phyloP scores from a whole-genome alignment of 2,329 filamentous ascomycete species.

The Colletotrichum chlorophyti region DNA sequence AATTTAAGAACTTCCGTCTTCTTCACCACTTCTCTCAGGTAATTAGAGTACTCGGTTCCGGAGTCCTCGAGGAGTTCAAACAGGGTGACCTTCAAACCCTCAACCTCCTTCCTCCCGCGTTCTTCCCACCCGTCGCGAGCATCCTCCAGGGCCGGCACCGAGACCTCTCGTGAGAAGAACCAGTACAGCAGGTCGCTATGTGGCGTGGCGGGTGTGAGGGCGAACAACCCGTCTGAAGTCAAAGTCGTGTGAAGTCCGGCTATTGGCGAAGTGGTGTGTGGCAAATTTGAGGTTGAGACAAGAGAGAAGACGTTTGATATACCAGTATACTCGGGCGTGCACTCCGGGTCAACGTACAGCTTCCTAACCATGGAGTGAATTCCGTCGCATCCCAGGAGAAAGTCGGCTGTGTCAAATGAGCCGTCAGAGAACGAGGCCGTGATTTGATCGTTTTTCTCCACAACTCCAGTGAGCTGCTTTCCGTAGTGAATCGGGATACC shows the following conservation, averaged over 20 bases:
- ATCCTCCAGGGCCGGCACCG: constrained; percentile 34
- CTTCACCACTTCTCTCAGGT: constrained; percentile 29
- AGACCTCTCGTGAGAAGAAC: constrained; percentile 38
- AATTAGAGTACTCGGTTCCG: constrained; percentile 36
- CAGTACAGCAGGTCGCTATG: constrained; percentile 36
- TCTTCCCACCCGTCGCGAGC: constrained; percentile 40
- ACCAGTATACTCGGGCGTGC: constrained; percentile 41
- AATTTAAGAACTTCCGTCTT: constrained; percentile 37
- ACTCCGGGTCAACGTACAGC: constrained; percentile 34
- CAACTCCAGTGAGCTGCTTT: background rate
- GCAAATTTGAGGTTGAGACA: constrained; percentile 30
- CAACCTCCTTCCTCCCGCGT: constrained; percentile 36
- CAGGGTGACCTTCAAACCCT: constrained; percentile 37
- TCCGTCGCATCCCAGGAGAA: constrained; percentile 45
- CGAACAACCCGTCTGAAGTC: constrained; percentile 37
- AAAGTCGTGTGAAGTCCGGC: constrained; percentile 36
- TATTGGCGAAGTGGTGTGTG: constrained; percentile 18
- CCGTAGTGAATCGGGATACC: constrained; percentile 7
- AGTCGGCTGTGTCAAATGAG: constrained; percentile 43
- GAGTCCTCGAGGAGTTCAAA: constrained; percentile 29
- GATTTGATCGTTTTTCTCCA: constrained; percentile 11
- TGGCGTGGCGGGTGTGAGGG: constrained; percentile 34
- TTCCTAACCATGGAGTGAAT: constrained; percentile 44
- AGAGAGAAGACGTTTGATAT: constrained; percentile 33
- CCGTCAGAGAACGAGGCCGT: constrained; percentile 46